Evolutionary conservation across 768 basidiomycete species (phyloP).

Genomic region (Pholiota conissans): DNA sequence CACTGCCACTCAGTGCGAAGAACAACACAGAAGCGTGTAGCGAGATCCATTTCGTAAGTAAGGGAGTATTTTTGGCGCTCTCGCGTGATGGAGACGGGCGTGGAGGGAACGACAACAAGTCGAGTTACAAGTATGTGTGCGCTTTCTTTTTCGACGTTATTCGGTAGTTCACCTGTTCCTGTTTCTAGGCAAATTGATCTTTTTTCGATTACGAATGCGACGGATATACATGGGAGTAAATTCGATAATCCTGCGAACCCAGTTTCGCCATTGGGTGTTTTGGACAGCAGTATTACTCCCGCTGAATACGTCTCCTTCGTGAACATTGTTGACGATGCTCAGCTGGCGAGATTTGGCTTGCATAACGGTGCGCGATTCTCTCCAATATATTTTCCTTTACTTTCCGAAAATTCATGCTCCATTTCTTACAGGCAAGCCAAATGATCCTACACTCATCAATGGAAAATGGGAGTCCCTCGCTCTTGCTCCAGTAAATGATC

Average conservation of each 20-base stretch:
- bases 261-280: conserved; percentile 49
- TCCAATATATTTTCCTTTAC: too few relatives aligned
- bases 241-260: conserved; percentile 55
- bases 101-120: conserved; percentile 48
- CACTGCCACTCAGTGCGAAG: conserved; percentile 49
- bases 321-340: conserved; percentile 48
- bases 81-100: conserved; percentile 62
- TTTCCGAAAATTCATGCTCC: not conserved
- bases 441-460: conserved; percentile 52
- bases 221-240: conserved; percentile 55
- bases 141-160: not conserved
- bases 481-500: conserved; percentile 53
- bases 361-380: conserved; percentile 56
- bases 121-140: conserved; percentile 50
- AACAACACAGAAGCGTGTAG: conserved; percentile 52
- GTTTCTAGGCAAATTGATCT: conserved; percentile 63
- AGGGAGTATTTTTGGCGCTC: conserved; percentile 54
- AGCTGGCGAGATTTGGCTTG: conserved; percentile 61
- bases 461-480: conserved; percentile 70
- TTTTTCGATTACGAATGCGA: conserved; percentile 55
- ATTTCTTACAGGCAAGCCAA: conserved; percentile 29
- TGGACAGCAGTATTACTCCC: conserved; percentile 46
- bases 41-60: conserved; percentile 57
- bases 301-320: conserved; percentile 60
- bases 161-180: too few relatives aligned